These are phyloP conservation scores for Grosmannia huntii DNA, from an alignment of 2,329 filamentous ascomycete species.

Conservation along the genomic window DNA sequence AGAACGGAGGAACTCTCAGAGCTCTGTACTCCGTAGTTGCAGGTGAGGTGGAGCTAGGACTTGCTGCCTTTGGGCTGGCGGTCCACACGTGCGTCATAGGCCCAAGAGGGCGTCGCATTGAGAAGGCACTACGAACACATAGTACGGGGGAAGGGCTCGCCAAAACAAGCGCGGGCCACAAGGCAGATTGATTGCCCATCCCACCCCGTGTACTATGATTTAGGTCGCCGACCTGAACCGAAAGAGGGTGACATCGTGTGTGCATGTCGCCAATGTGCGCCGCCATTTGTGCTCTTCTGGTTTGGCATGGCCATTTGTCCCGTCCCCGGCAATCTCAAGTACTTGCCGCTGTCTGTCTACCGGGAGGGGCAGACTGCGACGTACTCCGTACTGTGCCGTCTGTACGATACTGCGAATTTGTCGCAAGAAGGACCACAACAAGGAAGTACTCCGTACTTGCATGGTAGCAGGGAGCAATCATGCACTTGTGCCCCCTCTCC, in stretches of 20 bases:
- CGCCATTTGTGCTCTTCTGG: neutral
- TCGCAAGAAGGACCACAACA: too few species aligned
- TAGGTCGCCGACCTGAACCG: neutral
- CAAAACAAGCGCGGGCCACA: neutral
- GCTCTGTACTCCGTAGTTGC: neutral
- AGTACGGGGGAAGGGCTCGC: neutral
- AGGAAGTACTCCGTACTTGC: too few species aligned
- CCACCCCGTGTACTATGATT: neutral
- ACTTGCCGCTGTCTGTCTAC: neutral
- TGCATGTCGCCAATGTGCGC: neutral
- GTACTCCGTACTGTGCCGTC: too few species aligned
- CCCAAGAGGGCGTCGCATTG: slow-evolving; percentile 21
- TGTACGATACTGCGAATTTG: too few species aligned
- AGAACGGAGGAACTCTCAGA: neutral
- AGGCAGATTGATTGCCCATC: neutral
- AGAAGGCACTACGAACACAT: slow-evolving; percentile 20
- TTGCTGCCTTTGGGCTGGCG: neutral
- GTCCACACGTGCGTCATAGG: slow-evolving; percentile 1
- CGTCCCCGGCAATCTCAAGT: too few species aligned
- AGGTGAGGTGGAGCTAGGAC: neutral
- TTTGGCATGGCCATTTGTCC: neutral
- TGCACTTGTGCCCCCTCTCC: neutral
- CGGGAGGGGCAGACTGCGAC: neutral
- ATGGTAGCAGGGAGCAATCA: neutral
- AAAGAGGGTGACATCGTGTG: neutral